A percentile compares a stretch with the other conserved stretches of the same genome.
These are phyloP conservation scores for Diplotaxis tenuifolia DNA, from an alignment of 345 rosid genomes.

Conservation along the genomic window DNA sequence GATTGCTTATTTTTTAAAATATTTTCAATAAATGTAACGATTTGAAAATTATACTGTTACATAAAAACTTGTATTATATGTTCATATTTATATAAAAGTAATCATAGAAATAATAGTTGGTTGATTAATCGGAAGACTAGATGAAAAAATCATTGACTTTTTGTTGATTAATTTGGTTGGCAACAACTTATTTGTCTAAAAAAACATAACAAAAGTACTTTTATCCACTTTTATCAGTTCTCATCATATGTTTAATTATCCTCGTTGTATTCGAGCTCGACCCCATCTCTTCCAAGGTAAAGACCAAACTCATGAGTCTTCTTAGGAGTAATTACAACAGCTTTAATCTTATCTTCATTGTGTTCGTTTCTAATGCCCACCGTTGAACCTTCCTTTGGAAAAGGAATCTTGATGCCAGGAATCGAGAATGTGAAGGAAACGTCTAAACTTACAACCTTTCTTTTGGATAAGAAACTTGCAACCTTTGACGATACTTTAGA, in stretches of 20 bases:
- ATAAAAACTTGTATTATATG: not conserved
- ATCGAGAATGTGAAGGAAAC: constrained; percentile 13
- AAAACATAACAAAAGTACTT: not conserved
- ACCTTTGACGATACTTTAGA: not conserved
- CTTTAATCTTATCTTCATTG: constrained; percentile 6
- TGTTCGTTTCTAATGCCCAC: not conserved
- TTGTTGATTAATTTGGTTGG: not conserved
- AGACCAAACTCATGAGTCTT: too few relatives aligned
- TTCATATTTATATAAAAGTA: not conserved
- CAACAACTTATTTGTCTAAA: not conserved
- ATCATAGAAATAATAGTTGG: not conserved
- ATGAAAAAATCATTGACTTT: too few relatives aligned
- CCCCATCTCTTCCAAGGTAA: too few relatives aligned
- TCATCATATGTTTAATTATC: too few relatives aligned
- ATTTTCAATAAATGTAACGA: not conserved
- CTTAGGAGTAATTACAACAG: too few relatives aligned
- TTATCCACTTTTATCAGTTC: not conserved
- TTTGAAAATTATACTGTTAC: not conserved
- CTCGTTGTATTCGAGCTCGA: not conserved
- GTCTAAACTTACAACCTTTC: not conserved
- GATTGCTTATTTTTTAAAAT: not conserved
- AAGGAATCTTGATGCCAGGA: constrained; percentile 26
- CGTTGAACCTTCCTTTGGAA: not conserved
- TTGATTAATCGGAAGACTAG: not conserved
- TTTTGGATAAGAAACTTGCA: too few relatives aligned